phyloP scores from a whole-genome alignment of 2,329 filamentous ascomycete genomes.

The Aureobasidium mangrovei region DNA sequence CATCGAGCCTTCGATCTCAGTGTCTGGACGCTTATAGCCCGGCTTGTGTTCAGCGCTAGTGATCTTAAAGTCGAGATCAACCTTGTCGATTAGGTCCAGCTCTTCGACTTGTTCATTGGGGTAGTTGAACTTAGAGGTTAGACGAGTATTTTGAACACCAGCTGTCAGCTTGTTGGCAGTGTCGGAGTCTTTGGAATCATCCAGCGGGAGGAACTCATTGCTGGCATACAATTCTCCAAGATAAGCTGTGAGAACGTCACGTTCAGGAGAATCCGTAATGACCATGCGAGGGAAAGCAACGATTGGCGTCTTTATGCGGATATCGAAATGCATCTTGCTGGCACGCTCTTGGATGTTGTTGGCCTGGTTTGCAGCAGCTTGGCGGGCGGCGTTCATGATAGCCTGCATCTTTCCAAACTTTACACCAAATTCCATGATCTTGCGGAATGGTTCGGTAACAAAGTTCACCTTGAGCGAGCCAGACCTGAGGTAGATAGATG shows the following conservation, averaged over 20 bases:
- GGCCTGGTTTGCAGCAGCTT: conserved; percentile 88
- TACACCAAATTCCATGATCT: conserved; percentile 95
- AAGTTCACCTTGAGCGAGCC: conserved; percentile 97
- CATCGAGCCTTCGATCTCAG: conserved; percentile 85
- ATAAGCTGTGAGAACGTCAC: conserved; percentile 84
- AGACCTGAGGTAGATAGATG: conserved; percentile 78
- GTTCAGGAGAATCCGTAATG: conserved; percentile 56
- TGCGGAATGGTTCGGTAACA: conserved; percentile 90
- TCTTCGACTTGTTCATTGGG: conserved; percentile 64
- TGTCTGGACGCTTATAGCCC: conserved; percentile 72
- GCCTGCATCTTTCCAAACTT: conserved; percentile 99
- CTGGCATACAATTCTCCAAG: conserved; percentile 95
- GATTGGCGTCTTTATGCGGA: conserved; percentile 90
- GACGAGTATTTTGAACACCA: conserved; percentile 81
- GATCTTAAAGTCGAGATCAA: conserved; percentile 87
- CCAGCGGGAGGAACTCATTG: conserved; percentile 80
- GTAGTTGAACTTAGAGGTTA: conserved; percentile 87
- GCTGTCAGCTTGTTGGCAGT: conserved; percentile 84
- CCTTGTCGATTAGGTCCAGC: conserved; percentile 92
- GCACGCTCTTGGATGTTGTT: conserved; percentile 87
- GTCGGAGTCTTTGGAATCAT: conserved; percentile 63
- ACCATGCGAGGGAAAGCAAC: conserved; percentile 83
- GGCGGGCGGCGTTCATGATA: conserved; percentile 91
- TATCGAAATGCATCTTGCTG: conserved; percentile 85
- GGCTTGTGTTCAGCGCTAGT: conserved; percentile 80